Percentiles rank a stretch among this genome's conserved stretches.
Conservation (phyloP, 129 eudicot genomes). For the Scalesia atractyloides region DNA sequence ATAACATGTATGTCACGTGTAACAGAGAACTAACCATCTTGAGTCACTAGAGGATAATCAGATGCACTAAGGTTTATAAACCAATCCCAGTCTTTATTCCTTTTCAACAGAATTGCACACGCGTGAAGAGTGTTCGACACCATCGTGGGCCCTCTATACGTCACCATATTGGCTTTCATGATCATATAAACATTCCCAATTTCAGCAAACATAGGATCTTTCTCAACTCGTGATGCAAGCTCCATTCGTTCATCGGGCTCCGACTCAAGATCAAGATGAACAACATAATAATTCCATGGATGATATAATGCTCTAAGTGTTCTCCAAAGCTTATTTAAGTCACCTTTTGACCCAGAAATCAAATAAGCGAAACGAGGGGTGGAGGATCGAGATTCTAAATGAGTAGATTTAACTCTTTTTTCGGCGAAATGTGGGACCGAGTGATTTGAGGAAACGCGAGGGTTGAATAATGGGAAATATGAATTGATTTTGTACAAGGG, state of each 20-base stretch:
- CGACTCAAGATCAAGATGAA: slow-evolving; percentile 93
- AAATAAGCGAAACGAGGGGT: slow-evolving; percentile 84
- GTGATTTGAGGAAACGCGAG: slow-evolving; percentile 47
- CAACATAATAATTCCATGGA: slow-evolving; percentile 79
- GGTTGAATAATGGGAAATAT: slow-evolving; percentile 49
- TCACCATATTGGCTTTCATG: slow-evolving; percentile 83
- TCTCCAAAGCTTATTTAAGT: slow-evolving; percentile 85
- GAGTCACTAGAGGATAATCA: slow-evolving; percentile 96
- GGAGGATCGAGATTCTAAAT: slow-evolving; percentile 46
- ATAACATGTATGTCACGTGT: slow-evolving; percentile 6
- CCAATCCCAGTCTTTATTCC: slow-evolving; percentile 90
- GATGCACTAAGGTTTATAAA: slow-evolving; percentile 95
- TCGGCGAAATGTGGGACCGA: slow-evolving; percentile 55
- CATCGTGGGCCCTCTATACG: slow-evolving; percentile 98
- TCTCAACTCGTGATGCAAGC: slow-evolving; percentile 70
- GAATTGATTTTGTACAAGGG: slow-evolving; percentile 64
- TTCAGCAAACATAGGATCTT: slow-evolving; percentile 57
- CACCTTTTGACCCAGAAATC: slow-evolving; percentile 91
- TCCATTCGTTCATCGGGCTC: slow-evolving; percentile 70
- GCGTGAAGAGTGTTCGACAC: slow-evolving; percentile 93
- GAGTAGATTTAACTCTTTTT: slow-evolving; percentile 35
- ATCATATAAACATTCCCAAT: slow-evolving; percentile 79
- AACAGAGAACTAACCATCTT: slow-evolving; percentile 63
- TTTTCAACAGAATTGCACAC: slow-evolving; percentile 84
- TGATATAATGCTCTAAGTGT: slow-evolving; percentile 73